Percentiles rank a stretch among this genome's conserved stretches.
Conservation (phyloP, 768 basidiomycete species). For the Cubamyces sp. region DNA sequence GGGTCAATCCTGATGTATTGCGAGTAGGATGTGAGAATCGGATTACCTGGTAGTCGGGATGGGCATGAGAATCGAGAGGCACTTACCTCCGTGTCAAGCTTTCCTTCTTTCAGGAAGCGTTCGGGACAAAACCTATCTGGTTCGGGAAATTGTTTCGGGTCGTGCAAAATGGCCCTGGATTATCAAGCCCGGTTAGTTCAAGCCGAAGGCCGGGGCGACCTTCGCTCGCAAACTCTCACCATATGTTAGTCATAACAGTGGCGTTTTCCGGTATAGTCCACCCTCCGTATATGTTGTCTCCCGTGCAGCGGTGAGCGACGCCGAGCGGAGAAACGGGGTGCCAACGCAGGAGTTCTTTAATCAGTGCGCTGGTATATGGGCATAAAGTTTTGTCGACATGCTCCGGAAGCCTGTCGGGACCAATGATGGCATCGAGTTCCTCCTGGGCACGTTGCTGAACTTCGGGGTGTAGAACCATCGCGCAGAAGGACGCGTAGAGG, state of each 20-base stretch:
- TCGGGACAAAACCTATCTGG: conserved; percentile 55
- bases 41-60: too few relatives aligned
- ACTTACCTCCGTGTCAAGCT: conserved; percentile 18
- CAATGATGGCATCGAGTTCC: conserved; percentile 26
- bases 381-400: conserved; percentile 19
- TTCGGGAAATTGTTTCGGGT: conserved; percentile 48
- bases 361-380: conserved; percentile 17
- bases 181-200: too few relatives aligned
- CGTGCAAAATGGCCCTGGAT: conserved; percentile 53
- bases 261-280: conserved; percentile 42
- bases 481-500: conserved; percentile 12
- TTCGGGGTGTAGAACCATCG: conserved; percentile 9
- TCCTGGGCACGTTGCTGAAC: conserved; percentile 15
- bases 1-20: conserved; percentile 18
- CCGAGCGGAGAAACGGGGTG: conserved; percentile 15
- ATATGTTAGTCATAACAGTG: conserved; percentile 21
- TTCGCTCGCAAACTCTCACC: conserved; percentile 16
- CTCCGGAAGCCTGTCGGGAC: conserved; percentile 18
- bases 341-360: conserved; percentile 25
- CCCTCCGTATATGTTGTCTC: conserved; percentile 45
- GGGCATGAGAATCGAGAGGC: too few relatives aligned
- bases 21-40: neutral
- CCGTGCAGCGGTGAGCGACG: conserved; percentile 37
- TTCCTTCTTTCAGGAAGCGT: conserved; percentile 42
- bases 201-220: too few relatives aligned